These are phyloP conservation scores for Cystobasidiaceae sp. DNA, from an alignment of 1,284 basidiomycete genomes.

Conservation along the genomic window DNA sequence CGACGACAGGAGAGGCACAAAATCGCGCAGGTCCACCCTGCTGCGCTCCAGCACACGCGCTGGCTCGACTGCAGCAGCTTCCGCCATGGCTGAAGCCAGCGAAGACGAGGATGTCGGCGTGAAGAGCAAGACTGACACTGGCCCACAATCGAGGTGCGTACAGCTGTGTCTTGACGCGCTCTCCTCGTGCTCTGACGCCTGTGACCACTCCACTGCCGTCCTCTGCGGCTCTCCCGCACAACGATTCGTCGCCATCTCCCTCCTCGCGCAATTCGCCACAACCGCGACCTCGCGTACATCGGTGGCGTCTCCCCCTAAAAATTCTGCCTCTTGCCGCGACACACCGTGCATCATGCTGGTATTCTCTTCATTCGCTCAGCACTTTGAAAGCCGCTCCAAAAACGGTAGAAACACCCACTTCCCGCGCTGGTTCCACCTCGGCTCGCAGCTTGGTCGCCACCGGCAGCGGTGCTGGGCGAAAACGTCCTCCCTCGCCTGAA, in stretches of 20 bases:
- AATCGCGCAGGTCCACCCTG: no score
- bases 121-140: neutral
- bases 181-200: no score
- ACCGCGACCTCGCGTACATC: constrained; percentile 9
- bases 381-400: no score
- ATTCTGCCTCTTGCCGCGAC: neutral
- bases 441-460: neutral
- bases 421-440: neutral
- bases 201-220: neutral
- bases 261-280: constrained; percentile 2
- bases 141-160: neutral
- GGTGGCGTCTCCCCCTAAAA: neutral
- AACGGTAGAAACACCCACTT: neutral
- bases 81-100: neutral
- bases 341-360: no score
- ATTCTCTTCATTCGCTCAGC: no score
- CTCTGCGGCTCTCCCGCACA: neutral
- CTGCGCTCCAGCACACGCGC: no score
- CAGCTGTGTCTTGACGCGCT: neutral
- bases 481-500: constrained; percentile 21
- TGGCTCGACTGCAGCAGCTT: neutral
- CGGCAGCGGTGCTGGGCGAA: neutral
- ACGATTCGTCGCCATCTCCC: neutral
- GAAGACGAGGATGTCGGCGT: neutral
- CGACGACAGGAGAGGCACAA: neutral